Base-by-base conservation (phyloP, 2,329 filamentous ascomycete species). In the Pezicula carpinea region DNA sequence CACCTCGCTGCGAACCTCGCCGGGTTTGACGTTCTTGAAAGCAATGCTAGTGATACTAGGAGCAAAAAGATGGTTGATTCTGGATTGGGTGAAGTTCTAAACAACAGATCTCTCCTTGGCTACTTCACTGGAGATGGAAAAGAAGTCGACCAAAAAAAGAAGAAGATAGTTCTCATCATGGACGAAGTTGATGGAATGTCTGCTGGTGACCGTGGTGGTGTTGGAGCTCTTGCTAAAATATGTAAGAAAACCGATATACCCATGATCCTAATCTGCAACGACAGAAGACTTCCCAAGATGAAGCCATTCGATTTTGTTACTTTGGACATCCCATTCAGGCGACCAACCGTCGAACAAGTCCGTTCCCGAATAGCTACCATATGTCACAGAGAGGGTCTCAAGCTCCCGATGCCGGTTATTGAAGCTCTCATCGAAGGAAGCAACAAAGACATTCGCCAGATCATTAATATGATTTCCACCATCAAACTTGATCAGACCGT, bases 161-260 rank as follows among this genome's bases (percentile, higher is more conserved):
- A 95, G 73, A 96, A 96, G 58, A 82, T 97, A 29, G 89, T 96
- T 5, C 72, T 99, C 41, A 89, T 99, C 69, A 97, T 99, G 93
- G 93, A 99, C 59, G 93, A 99, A 68, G 93, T 99, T 4, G 93
- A 99, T 60, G 93, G 93, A 44, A 97, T 99, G 93, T 97, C 92
- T 51, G 91, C 89, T 31, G 93, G 93, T 63, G 93, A 99, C 64
- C 85, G 93, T 51, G 93, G 93, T 55, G 93, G 93, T 66, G 93
- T 99, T 40, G 93, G 91, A 43, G 93, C 93, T 23, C 75, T 99
- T 47, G 92, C 93, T 47, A 89, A 93, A 49, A 86, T 96, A 45
- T 96, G 92, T 75, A 96, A 88, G 71, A 96, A 95, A 74, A 93
- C 91, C 0, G 83, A 93, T 57, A 83, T 99, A 19, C 93, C 93